phyloP scores from a whole-genome alignment of 305 asterid species.

The Plantago coronopus region DNA sequence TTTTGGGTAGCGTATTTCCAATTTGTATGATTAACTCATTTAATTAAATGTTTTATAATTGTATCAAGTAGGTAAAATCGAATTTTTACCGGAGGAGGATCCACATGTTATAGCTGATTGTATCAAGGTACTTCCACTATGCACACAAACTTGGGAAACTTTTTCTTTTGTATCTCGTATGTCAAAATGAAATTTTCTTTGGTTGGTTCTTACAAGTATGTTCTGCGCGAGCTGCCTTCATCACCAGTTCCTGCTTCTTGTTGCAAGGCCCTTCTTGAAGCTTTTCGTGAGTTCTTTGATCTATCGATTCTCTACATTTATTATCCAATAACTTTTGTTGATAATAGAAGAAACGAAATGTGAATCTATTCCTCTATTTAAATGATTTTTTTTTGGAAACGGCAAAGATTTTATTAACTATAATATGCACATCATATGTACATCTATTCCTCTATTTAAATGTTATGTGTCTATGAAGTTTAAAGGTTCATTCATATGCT shows the following conservation, averaged over 20 bases:
- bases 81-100: slow-evolving; percentile 82
- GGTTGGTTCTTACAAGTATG: slow-evolving; percentile 51
- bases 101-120: slow-evolving; percentile 97
- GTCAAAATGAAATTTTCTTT: slow-evolving; percentile 26
- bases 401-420: too few species aligned
- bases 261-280: slow-evolving; percentile 97
- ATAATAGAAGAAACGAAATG: slow-evolving; percentile 14
- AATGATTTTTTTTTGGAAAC: too few species aligned
- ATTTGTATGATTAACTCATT: slow-evolving; percentile 13
- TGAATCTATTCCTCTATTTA: slow-evolving; percentile 12
- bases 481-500: slow-evolving; percentile 1
- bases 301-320: neutral
- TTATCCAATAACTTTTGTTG: slow-evolving; percentile 16
- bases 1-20: slow-evolving; percentile 1
- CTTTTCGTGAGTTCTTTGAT: slow-evolving; percentile 62
- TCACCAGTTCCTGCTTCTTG: slow-evolving; percentile 99
- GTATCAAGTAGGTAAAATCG: slow-evolving; percentile 63
- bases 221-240: slow-evolving; percentile 96
- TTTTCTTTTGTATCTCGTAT: slow-evolving; percentile 8
- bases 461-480: neutral
- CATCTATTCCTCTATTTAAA: slow-evolving; percentile 11
- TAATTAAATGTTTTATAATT: slow-evolving; percentile 12
- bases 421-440: too few species aligned
- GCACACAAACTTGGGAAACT: slow-evolving; percentile 18
- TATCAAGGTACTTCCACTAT: slow-evolving; percentile 67